Evolutionary conservation across 176 grass and related monocot genomes (phyloP).

Genomic region (Carex kokanica): DNA sequence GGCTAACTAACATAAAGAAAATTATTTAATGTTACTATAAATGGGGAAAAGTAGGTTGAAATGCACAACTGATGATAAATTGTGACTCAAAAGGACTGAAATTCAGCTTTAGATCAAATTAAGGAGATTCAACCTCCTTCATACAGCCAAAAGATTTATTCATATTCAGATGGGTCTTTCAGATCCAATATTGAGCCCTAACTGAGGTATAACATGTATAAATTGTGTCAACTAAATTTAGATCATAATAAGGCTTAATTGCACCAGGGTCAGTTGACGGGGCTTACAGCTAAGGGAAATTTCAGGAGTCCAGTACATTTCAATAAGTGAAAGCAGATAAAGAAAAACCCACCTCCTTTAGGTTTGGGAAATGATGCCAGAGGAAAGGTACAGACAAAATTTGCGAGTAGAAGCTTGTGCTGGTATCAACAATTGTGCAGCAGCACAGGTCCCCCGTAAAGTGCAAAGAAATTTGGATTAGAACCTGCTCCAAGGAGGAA

Average conservation of each 20-base stretch:
- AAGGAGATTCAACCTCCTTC: neutral
- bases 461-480: conserved; percentile 73
- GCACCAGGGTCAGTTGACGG: neutral
- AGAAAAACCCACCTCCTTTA: conserved; percentile 68
- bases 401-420: conserved; percentile 82
- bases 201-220: neutral
- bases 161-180: neutral
- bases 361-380: conserved; percentile 73
- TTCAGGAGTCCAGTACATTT: neutral
- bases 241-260: neutral
- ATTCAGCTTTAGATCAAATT: neutral
- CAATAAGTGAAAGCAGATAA: neutral
- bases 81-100: neutral
- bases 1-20: neutral
- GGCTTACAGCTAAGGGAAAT: neutral
- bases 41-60: neutral
- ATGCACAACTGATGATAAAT: neutral
- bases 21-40: neutral
- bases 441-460: conserved; percentile 49
- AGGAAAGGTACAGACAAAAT: conserved; percentile 88
- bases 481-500: conserved; percentile 69
- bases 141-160: neutral
- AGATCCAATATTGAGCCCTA: neutral
- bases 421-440: conserved; percentile 52
- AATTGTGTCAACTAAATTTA: neutral